Base-by-base conservation (phyloP, 2,329 filamentous ascomycete species). In the Chrysosporium queenslandicum region DNA sequence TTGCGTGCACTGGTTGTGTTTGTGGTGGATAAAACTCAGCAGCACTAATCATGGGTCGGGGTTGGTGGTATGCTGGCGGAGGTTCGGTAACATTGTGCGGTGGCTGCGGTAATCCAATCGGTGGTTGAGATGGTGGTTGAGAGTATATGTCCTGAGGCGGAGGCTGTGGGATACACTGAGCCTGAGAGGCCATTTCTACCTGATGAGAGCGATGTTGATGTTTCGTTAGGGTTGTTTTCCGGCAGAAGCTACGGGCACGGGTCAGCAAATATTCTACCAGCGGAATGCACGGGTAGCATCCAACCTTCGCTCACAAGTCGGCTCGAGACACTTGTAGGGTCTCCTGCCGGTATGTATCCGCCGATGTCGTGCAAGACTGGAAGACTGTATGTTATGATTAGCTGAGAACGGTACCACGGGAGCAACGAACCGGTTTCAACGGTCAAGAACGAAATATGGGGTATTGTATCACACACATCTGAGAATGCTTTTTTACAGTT, bases 401-500 rank as follows among this genome's bases (percentile, higher is more conserved):
- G 47, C 40, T 36, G 47, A 9, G 23, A 32, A 27, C 39, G 43
- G 40, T 12, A 32, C n/a, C 36, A 39, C 21, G 6, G 29, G 27
- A 16, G 27, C 29, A 36, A 25, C 16, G 39, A 2, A 34, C 14
- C n/a, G 37, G 40, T 29, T 18, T 45, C n/a, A 25, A 34, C 39
- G 37, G 50, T 40, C 39, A 36, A 25, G 40, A 41, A 46, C 49
- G 47, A 46, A 50, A 46, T 53, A 52, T 32, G 37, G 40, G 34
- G 39, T 21, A 25, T 12, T 50, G 48, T 45, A 43, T 29, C 21
- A 57, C 67, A 63, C 64, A 71, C 69, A 59, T 72, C 69, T 50
- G 68, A 71, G 54, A 72, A 72, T 27, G 69, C 69, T 54, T 72
- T 72, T 48, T 63, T 66, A 53, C 69, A 72, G 37, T 66, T 68